Evolutionary conservation across 2,329 filamentous ascomycete species (phyloP).

Genomic region (Alternaria sp.): DNA sequence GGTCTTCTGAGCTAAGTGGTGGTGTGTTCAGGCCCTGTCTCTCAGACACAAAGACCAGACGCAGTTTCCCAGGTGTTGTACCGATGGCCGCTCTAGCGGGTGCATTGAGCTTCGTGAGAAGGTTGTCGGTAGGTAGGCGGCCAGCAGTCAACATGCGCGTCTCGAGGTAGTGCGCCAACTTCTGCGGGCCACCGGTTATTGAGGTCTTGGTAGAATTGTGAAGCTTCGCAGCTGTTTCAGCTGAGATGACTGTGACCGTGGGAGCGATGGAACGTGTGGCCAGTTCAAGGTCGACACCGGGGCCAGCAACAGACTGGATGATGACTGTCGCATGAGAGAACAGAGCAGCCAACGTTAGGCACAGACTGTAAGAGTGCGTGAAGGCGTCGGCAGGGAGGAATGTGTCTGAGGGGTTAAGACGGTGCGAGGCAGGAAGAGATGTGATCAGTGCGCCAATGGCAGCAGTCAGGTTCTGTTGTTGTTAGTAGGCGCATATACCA

Average conservation of each 20-base stretch:
- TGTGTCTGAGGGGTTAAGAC: constrained; percentile 77
- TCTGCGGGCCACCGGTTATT: constrained; percentile 70
- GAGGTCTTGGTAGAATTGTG: constrained; percentile 70
- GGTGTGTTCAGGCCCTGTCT: constrained; percentile 69
- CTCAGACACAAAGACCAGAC: constrained; percentile 82
- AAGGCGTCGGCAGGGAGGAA: constrained; percentile 87
- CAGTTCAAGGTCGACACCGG: constrained; percentile 73
- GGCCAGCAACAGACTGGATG: constrained; percentile 85
- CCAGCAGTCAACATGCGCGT: constrained; percentile 76
- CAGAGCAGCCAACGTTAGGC: constrained; percentile 81
- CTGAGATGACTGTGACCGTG: constrained; percentile 82
- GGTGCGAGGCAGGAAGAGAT: constrained; percentile 77
- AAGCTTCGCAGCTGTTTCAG: constrained; percentile 74
- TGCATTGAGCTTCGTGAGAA: constrained; percentile 70
- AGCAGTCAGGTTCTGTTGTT: constrained; percentile 79
- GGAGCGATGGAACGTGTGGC: constrained; percentile 80
- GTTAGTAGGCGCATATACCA: constrained; percentile 18
- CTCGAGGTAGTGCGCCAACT: constrained; percentile 75
- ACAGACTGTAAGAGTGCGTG: constrained; percentile 79
- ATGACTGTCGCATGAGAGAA: constrained; percentile 86
- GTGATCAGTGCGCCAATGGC: constrained; percentile 81
- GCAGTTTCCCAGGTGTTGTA: constrained; percentile 74
- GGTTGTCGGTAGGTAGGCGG: constrained; percentile 73
- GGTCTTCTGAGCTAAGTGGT: constrained; percentile 71
- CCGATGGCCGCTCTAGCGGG: constrained; percentile 68